Base-by-base conservation (phyloP, 192 early-diverging fungal genomes). In the Kappamyces sp. region DNA sequence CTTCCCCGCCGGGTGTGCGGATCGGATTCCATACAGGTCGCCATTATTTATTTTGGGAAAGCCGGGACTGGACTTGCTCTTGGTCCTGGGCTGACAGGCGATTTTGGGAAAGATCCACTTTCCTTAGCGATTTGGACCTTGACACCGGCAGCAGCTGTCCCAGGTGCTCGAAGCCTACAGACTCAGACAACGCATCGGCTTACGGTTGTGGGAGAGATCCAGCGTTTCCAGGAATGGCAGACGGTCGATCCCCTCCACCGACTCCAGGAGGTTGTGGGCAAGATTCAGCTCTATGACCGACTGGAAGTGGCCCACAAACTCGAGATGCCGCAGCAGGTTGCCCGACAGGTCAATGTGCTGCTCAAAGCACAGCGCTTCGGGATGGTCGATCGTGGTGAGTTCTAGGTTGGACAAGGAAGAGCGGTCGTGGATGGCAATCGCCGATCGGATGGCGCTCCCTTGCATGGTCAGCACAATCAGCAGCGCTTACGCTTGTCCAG, bases 201-300 rank as follows among this genome's bases (percentile, higher is more conserved):
- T 57, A 57, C 55, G 31, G 47, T 57, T 57, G 4, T 57, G 42
- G 32, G 42, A 31, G 6, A 40, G 41, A 9, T 40, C 41, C 6
- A 57, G 55, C 34, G 7, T 57, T 57, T 3, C 13, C 5, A 57
- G 33, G 5, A 44, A 23, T 4, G 5, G 42, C 38, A 35, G 38
- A 3, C 15, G 2, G 10, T 57, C 15, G 4, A 57, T 10, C 33
- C 55, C 55, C 41, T 5, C 5, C 5, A 60, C 2, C 35, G 13
- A 46, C 7, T 23, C 10, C 59, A 60, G 40, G 5, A 5, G 5
- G 34, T 46, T 49, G 51, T 57, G 23, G 40, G 46, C 48, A 40
- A 60, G 35, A 8, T 33, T 15, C 5, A 60, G 51, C 40, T 60
- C 48, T 0, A 13, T 36, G n/a, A 49, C 5, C 0, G 5, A 10